A percentile compares a stretch with the other conserved stretches of the same genome.
phyloP scores from a whole-genome alignment of 176 grass and related monocot species.

The Carex littledalei region DNA sequence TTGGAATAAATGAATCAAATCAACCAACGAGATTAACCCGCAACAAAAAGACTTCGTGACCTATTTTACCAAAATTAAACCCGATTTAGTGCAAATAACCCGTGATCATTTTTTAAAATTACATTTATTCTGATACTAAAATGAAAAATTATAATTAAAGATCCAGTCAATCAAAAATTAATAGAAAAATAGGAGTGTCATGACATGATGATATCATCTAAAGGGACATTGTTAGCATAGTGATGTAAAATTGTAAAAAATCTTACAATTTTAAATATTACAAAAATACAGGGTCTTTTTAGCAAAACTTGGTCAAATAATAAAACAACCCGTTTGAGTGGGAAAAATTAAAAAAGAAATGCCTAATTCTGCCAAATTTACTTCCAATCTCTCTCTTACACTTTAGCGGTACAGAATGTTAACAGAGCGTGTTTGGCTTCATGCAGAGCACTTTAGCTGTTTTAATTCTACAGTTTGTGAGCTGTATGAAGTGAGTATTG shows the following conservation, averaged over 20 bases:
- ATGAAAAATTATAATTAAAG: background rate
- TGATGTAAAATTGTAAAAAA: background rate
- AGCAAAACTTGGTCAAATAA: background rate
- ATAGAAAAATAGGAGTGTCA: background rate
- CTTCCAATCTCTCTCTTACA: background rate
- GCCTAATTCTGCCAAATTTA: conserved; percentile 21
- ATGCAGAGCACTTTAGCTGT: no score
- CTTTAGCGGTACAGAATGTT: no score
- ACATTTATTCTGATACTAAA: background rate
- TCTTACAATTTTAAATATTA: background rate
- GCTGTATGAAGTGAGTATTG: no score
- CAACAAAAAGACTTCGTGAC: background rate
- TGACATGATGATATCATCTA: background rate
- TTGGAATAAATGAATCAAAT: background rate
- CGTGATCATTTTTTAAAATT: background rate
- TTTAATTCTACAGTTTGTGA: no score
- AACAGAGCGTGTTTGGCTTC: no score
- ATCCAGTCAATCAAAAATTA: background rate
- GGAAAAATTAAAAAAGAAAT: background rate
- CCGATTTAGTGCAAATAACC: background rate
- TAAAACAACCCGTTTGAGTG: background rate
- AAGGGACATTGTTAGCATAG: background rate
- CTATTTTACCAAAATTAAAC: background rate
- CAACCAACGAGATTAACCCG: background rate
- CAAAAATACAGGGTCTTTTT: background rate